Conservation (phyloP, 2,329 filamentous ascomycete species). For the Phialophora macrospora region DNA sequence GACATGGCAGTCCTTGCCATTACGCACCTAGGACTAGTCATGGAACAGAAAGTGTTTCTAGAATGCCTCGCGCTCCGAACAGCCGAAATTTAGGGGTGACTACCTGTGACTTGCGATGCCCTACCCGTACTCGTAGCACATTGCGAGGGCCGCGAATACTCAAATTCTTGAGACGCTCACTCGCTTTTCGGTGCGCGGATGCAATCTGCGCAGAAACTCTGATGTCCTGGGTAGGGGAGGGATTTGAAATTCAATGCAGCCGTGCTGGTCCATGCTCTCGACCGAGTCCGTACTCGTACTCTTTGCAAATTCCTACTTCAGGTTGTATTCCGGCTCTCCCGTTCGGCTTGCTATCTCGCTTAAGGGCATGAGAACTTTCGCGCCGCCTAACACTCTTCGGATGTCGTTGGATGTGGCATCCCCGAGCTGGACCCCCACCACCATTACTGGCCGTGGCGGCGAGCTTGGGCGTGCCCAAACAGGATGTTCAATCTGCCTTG, state of each 20-base stretch:
- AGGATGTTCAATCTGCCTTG: not conserved
- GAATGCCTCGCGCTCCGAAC: not conserved
- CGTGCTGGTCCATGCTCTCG: not conserved
- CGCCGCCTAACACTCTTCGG: not conserved
- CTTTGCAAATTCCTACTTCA: not conserved
- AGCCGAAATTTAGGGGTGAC: slow-evolving; percentile 1
- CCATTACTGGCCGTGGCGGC: slow-evolving; percentile 2
- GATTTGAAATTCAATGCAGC: not conserved
- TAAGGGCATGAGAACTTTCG: slow-evolving; percentile 1
- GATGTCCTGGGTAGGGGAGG: too few species aligned
- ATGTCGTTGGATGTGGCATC: not conserved
- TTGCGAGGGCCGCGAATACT: not conserved
- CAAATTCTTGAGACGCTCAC: not conserved
- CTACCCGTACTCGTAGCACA: not conserved
- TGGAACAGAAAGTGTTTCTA: slow-evolving; percentile 12
- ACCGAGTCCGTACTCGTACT: too few species aligned
- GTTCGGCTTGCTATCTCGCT: not conserved
- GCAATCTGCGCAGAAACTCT: not conserved
- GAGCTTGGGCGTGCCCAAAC: not conserved
- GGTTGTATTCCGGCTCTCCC: not conserved
- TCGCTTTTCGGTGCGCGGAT: not conserved
- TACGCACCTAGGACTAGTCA: not conserved
- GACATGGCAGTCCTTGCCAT: not conserved
- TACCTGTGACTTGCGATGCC: not conserved
- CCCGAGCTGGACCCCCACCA: not conserved